Evolutionary conservation across 805 yeast species (phyloP).

Genomic region (Lipomyces mesembrius): DNA sequence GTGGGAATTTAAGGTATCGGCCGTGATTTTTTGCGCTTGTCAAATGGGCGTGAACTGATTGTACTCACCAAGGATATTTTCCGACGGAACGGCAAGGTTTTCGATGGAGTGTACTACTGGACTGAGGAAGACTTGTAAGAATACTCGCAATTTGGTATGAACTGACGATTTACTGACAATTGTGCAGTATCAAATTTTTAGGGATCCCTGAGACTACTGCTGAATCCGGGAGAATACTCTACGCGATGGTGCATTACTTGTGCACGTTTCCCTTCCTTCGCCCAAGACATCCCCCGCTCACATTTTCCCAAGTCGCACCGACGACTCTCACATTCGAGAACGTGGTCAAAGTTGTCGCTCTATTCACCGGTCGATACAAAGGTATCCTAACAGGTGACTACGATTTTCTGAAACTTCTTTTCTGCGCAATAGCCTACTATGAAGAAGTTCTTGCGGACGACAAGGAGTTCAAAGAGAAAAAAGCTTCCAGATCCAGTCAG

Average conservation of each 20-base stretch:
- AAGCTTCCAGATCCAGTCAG: slow-evolving; percentile 32
- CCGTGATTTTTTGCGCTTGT: background rate
- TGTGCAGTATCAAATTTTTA: slow-evolving; percentile 41
- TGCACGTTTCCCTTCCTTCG: slow-evolving; percentile 58
- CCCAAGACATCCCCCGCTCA: slow-evolving; percentile 39
- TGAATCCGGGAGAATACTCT: slow-evolving; percentile 47
- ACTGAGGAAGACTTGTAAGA: slow-evolving; percentile 33
- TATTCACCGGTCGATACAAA: slow-evolving; percentile 53
- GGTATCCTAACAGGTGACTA: slow-evolving; percentile 47
- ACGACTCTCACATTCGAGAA: slow-evolving; percentile 49
- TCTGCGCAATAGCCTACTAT: slow-evolving; percentile 51
- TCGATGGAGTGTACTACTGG: slow-evolving; percentile 31
- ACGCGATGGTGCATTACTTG: slow-evolving; percentile 51
- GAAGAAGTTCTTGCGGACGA: slow-evolving; percentile 18
- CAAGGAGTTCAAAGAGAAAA: slow-evolving; percentile 25
- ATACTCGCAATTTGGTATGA: background rate
- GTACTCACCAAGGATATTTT: slow-evolving; percentile 24
- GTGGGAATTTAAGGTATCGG: slow-evolving; percentile 43
- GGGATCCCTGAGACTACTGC: slow-evolving; percentile 47
- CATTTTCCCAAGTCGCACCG: slow-evolving; percentile 31
- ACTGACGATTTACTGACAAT: background rate
- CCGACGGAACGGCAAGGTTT: slow-evolving; percentile 42
- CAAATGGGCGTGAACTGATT: slow-evolving; percentile 10
- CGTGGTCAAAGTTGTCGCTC: slow-evolving; percentile 52
- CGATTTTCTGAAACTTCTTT: slow-evolving; percentile 54